Evolutionary conservation across 306 rosid genomes (phyloP), one percentile per base, ranked within the genome.

Genomic region (Lathyrus aphaca): DNA sequence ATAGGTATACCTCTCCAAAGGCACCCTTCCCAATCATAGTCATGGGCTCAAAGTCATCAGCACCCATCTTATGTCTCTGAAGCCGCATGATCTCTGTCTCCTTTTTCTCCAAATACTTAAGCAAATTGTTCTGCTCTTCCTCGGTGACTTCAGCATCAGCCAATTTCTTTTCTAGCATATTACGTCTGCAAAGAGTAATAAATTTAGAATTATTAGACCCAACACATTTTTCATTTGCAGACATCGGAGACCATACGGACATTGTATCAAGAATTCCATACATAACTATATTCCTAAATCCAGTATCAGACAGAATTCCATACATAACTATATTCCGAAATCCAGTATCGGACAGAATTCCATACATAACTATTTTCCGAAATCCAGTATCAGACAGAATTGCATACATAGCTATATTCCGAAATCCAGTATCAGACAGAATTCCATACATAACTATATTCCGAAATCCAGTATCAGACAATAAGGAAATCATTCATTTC

Each of bases 21-120:
- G 95, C 97, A 63, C 97, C 97, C 85, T 87, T 86, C 70, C 97
- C 97, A 27, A 91, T 91, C 75, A 91, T 86, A 38, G 95, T 91
- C 79, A 91, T 71, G 23, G 84, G 92, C 68, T 88, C 91, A 60
- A 91, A 91, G 83, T 91, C 97, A 72, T 88, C 97, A n/a, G 84
- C 87, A 0, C 97, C 97, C 91, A 91, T 88, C 80, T 91, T 91
- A 82, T 82, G 95, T 62, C 97, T 81, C 82, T 84, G 89, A 66
- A 83, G 81, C 16, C 94, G 97, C 95, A 91, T 91, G 54, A 84
- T 84, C 75, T 91, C 97, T n/a, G 92, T 88, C 85, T 91, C 97
- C 74, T 86, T 86, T 82, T 81, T 75, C 79, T 91, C 97, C 74
- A 91, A 84, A 85, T 86, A 72, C 71, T 88, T 83, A 46, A 91